phyloP scores from a whole-genome alignment of 2,329 filamentous ascomycete genomes.

The Myriosclerotinia scirpicola region DNA sequence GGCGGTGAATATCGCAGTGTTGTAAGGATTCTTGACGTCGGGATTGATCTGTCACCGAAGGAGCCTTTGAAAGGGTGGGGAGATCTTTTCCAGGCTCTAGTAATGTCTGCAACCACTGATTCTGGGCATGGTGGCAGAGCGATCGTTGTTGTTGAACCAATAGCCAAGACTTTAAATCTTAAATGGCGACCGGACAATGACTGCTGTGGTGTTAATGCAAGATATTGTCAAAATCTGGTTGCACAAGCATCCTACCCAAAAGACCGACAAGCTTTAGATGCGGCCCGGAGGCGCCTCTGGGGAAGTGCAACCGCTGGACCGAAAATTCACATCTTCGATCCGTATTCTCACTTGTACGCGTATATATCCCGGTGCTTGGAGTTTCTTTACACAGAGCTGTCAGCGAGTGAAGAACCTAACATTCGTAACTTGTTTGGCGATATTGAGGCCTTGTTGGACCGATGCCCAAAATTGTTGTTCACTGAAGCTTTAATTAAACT shows the following conservation, averaged over 20 bases:
- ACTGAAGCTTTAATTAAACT: conserved; percentile 52
- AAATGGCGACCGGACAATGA: conserved; percentile 38
- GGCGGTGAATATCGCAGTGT: conserved; percentile 70
- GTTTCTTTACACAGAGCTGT: conserved; percentile 50
- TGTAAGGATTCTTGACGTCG: conserved; percentile 64
- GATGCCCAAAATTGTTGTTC: conserved; percentile 39
- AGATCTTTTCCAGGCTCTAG: conserved; percentile 57
- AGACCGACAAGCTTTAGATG: conserved; percentile 63
- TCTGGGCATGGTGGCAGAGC: conserved; percentile 67
- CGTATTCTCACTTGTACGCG: conserved; percentile 66
- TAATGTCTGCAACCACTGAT: conserved; percentile 58
- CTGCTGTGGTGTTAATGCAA: conserved; percentile 31
- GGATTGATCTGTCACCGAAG: conserved; percentile 47
- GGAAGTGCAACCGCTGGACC: conserved; percentile 49
- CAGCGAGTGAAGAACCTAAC: conserved; percentile 42
- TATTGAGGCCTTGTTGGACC: conserved; percentile 43
- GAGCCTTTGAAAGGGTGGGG: conserved; percentile 44
- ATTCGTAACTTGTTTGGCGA: conserved; percentile 55
- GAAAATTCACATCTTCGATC: conserved; percentile 52
- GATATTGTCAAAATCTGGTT: conserved; percentile 37
- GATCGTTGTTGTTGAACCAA: conserved; percentile 67
- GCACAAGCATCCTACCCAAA: conserved; percentile 53
- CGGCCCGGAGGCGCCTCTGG: conserved; percentile 66
- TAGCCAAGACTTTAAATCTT: conserved; percentile 57
- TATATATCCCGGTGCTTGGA: conserved; percentile 55